phyloP scores from a whole-genome alignment of 345 rosid genomes.

The Alliaria petiolata region DNA sequence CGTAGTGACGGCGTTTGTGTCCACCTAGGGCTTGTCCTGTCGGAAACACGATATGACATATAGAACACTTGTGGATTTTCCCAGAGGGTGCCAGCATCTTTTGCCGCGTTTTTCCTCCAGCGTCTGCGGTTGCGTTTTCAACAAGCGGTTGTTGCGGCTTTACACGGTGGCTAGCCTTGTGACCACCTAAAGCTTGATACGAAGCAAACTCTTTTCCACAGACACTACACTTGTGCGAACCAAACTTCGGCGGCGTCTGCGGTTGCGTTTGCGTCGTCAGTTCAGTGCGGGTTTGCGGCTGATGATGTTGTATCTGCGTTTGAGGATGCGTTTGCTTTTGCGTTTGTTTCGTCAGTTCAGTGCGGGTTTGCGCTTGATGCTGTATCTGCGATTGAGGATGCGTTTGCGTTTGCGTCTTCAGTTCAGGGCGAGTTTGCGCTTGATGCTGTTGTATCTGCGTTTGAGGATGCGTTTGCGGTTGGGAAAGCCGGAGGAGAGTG shows the following conservation, averaged over 20 bases:
- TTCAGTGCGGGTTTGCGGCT: constrained; percentile 24
- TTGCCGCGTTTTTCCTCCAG: constrained; percentile 12
- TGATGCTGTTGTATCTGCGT: no score
- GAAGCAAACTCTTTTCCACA: constrained; percentile 71
- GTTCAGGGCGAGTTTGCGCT: no score
- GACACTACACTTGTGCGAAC: constrained; percentile 54
- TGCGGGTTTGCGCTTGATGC: no score
- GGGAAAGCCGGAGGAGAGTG: constrained; percentile 59
- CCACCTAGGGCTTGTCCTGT: constrained; percentile 96
- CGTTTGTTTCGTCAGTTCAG: no score
- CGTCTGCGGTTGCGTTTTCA: not conserved
- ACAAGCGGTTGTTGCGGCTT: constrained; percentile 32
- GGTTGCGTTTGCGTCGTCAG: not conserved
- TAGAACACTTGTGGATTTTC: constrained; percentile 70
- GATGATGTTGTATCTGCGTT: not conserved
- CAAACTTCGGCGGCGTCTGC: not conserved
- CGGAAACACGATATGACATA: constrained; percentile 61
- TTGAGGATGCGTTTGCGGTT: constrained; percentile 33
- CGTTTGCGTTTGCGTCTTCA: no score
- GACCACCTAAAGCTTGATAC: constrained; percentile 94
- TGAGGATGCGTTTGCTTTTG: no score
- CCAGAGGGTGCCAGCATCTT: constrained; percentile 21
- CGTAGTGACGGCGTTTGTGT: constrained; percentile 89
- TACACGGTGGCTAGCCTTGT: constrained; percentile 84
- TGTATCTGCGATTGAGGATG: no score